Evolutionary conservation across 2,329 filamentous ascomycete species (phyloP).

Genomic region (Aspergillus intermedius): DNA sequence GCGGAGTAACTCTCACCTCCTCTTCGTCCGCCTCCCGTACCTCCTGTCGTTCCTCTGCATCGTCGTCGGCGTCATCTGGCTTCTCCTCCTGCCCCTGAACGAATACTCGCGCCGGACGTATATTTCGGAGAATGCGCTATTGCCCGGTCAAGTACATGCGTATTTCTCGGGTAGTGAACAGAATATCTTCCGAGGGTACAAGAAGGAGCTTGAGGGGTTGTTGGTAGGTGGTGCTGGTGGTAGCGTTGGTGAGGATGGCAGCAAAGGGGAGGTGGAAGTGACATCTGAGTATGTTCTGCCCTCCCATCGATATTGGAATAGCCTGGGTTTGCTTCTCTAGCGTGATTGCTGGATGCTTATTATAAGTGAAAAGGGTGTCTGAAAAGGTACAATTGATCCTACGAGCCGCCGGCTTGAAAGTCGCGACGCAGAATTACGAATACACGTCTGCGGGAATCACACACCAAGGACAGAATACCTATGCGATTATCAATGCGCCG

Average conservation of each 20-base stretch:
- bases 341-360: neutral
- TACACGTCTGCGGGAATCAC: slow-evolving; percentile 71
- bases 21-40: slow-evolving; percentile 67
- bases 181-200: slow-evolving; percentile 85
- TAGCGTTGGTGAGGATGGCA: slow-evolving; percentile 4
- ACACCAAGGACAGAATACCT: slow-evolving; percentile 79
- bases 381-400: slow-evolving; percentile 70
- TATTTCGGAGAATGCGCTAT: slow-evolving; percentile 92
- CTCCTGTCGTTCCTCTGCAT: slow-evolving; percentile 83
- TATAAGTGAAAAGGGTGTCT: slow-evolving; percentile 44
- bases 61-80: slow-evolving; percentile 77
- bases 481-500: slow-evolving; percentile 87
- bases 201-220: slow-evolving; percentile 65
- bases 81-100: slow-evolving; percentile 81
- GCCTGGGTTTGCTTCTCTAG: no score
- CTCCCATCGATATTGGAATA: no score
- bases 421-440: slow-evolving; percentile 78
- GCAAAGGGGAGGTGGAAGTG: slow-evolving; percentile 14
- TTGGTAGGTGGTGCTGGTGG: slow-evolving; percentile 25
- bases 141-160: slow-evolving; percentile 94
- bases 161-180: slow-evolving; percentile 97
- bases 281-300: slow-evolving; percentile 21
- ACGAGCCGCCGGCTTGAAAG: slow-evolving; percentile 73
- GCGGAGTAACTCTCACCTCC: slow-evolving; percentile 71
- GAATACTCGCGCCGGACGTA: slow-evolving; percentile 89